Base-by-base conservation (phyloP, 176 grass and related monocot species). In the Chrysopogon serrulatus region DNA sequence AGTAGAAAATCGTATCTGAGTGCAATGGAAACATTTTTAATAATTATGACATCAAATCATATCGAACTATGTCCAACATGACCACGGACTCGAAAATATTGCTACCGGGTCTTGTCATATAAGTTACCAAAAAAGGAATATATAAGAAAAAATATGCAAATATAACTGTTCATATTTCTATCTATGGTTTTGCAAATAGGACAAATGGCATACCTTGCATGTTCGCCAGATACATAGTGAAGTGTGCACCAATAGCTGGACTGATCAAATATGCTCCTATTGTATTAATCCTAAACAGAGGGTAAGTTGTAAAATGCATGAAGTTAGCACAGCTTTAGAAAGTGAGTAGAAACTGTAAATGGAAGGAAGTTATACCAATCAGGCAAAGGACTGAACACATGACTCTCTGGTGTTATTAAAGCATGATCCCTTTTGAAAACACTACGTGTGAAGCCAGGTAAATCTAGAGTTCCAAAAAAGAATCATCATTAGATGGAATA, bases 381-480 rank as follows among this genome's bases (percentile, higher is more conserved):
- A 74, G 93, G 91, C 32, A 95, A 86, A 74, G 96, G 96, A 65
- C 93, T 72, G 81, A 98, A 95, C 63, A 95, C 96, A 74, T 98
- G 93, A 74, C 96, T 98, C 90, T 98, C 96, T 47, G 96, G 93
- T 71, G 93, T 94, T 90, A 98, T 84, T 82, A 98, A 61, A 88
- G 96, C 89, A 83, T 98, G 93, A 56, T 94, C 91, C 71, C 86
- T 91, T 83, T 85, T 90, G 84, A 88, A 93, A 30, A 95, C 87
- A 85, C 93, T 98, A 71, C 96, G 91, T 65, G 93, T 98, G 71
- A 98, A 95, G 83, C 96, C 96, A 84, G 96, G 96, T 88, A 98
- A 89, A 92, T 98, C 96, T 98, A 81, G 37, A 71, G 28, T 84
- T 80, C 39, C 80, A 71, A 30, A 63, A 86, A 68, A 83, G n/a